These are phyloP conservation scores for Kregervanrija fluxuum DNA, from an alignment of 805 yeast species.

Conservation along the genomic window DNA sequence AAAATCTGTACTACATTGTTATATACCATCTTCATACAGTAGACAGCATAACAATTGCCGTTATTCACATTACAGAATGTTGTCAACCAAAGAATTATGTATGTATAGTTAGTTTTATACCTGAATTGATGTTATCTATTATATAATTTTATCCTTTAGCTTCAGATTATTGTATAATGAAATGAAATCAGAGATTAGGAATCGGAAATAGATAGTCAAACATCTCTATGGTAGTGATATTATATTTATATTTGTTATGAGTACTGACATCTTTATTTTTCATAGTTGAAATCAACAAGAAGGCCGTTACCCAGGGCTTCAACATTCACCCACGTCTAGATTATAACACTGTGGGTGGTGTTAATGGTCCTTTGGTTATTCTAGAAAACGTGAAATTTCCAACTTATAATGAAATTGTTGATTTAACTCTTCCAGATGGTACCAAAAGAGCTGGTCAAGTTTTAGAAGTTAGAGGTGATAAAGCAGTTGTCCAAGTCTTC, in stretches of 20 bases:
- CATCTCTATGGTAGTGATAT: too few species aligned
- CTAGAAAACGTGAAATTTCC: constrained; percentile 82
- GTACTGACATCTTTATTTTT: constrained; percentile 24
- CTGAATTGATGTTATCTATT: too few species aligned
- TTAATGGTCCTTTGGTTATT: constrained; percentile 96
- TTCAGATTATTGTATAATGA: too few species aligned
- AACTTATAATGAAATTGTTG: constrained; percentile 93
- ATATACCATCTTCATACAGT: too few species aligned
- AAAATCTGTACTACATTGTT: too few species aligned
- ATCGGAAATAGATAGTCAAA: too few species aligned
- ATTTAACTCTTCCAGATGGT: constrained; percentile 95
- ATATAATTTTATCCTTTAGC: too few species aligned
- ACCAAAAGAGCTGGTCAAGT: constrained; percentile 95
- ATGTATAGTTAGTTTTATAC: constrained; percentile 13
- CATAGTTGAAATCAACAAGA: constrained; percentile 72
- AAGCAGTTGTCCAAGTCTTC: constrained; percentile 97
- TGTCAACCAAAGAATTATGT: constrained; percentile 36
- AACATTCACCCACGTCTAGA: constrained; percentile 84
- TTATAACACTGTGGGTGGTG: constrained; percentile 97
- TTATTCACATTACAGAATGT: constrained; percentile 16
- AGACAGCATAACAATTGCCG: too few species aligned
- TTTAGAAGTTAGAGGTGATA: constrained; percentile 91
- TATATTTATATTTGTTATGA: too few species aligned
- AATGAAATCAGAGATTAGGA: too few species aligned
- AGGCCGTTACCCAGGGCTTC: constrained; percentile 88